A percentile compares a stretch with the other conserved stretches of the same genome.
Conservation (phyloP, 805 yeast species). For the Candida insectalens region DNA sequence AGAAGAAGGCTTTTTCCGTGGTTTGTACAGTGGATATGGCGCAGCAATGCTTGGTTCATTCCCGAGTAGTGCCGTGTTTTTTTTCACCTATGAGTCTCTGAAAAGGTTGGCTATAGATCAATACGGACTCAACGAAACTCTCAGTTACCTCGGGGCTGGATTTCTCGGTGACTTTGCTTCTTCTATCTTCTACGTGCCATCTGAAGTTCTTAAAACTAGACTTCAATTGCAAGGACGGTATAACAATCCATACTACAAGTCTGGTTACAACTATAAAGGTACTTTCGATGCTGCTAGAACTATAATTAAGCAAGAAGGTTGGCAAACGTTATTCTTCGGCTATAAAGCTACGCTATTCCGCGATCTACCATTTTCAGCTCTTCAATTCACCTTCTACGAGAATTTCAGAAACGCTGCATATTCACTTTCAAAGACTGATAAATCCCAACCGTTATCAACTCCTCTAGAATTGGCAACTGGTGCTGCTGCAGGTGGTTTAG, state of each 20-base stretch:
- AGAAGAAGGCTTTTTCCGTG: conserved; percentile 79
- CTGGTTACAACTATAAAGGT: conserved; percentile 84
- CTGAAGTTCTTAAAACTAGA: conserved; percentile 89
- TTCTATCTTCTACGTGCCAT: conserved; percentile 85
- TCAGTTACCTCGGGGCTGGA: conserved; percentile 77
- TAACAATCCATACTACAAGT: conserved; percentile 67
- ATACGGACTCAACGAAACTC: conserved; percentile 61
- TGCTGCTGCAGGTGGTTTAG: conserved; percentile 91
- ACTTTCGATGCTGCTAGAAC: conserved; percentile 59
- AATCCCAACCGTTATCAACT: conserved; percentile 35
- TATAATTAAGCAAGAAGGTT: conserved; percentile 63
- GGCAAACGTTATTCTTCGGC: conserved; percentile 71
- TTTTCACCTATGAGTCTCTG: conserved; percentile 78
- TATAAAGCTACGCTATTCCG: conserved; percentile 89
- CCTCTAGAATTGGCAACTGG: conserved; percentile 72
- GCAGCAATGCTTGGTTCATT: conserved; percentile 91
- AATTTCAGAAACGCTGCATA: conserved; percentile 59
- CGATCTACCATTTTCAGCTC: conserved; percentile 91
- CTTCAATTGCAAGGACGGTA: conserved; percentile 84
- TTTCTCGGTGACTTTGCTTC: conserved; percentile 90
- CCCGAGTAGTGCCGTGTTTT: conserved; percentile 92
- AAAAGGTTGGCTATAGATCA: conserved; percentile 63
- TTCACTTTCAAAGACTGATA: conserved; percentile 18
- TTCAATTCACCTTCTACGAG: conserved; percentile 94
- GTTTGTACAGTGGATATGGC: conserved; percentile 84